Base-by-base conservation (phyloP, 2,329 filamentous ascomycete species). In the Ophiocordyceps camponoti-leonardi region DNA sequence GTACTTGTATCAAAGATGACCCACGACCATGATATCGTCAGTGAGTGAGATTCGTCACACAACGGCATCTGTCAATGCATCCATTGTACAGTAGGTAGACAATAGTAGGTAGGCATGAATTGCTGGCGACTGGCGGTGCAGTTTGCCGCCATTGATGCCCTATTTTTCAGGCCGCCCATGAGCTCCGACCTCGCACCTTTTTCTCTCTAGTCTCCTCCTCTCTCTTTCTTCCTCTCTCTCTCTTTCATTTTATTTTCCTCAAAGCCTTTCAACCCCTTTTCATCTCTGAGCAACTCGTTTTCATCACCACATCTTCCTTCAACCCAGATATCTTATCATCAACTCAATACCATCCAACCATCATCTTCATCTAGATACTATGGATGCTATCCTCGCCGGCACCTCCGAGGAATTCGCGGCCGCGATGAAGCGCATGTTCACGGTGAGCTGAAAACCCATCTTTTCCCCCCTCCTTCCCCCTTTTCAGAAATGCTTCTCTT, bases 371-470 rank as follows among this genome's bases (percentile, higher is more conserved):
- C 20, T 4, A 41, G 19, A 18, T 18, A 20, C 12, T 20, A 13
- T 11, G 7, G 14, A 41, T 18, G 40, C 20, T 13, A 5, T 20
- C 22, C 6, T 42, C 20, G 37, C 26, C 22, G 37, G 44, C 18
- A 42, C n/a, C 10, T 20, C 37, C 12, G 45, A 44, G 26, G 28
- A 28, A 16, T 35, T 47, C 12, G 26, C 40, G 14, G 30, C 42
- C 8, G 37, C 42, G 6, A 42, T 47, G 42, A 37, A 47, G 19
- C 46, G 46, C 23, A 39, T 47, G 40, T 18, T 45, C 10, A 39
- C 44, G 31, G 45, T 41, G 23, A 28, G 41, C 10, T 26, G 23
- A 8, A 26, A 26, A 40, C 19, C 6, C 39, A n/a, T 8, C 13
- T 13, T 16, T 13, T 13, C 13, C 31, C n/a, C 5, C 13, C 13